phyloP scores from a whole-genome alignment of 805 yeast species.

The Monosporozyma solicola region DNA sequence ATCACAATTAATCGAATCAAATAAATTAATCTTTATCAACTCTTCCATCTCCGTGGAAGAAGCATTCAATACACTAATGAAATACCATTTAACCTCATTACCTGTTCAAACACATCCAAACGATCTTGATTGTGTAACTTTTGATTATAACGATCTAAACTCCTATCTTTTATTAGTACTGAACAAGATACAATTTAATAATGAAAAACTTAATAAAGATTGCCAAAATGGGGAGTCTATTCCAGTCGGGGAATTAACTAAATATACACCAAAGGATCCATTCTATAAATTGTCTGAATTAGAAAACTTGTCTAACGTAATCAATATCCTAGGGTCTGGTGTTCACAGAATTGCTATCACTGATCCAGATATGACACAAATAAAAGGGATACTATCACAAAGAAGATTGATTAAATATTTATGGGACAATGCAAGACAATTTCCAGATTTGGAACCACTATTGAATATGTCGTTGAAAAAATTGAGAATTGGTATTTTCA shows the following conservation, averaged over 20 bases:
- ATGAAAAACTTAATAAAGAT: conserved; percentile 32
- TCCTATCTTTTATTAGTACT: conserved; percentile 77
- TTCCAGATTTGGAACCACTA: conserved; percentile 69
- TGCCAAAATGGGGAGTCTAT: conserved; percentile 87
- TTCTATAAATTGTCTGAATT: conserved; percentile 66
- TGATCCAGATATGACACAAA: conserved; percentile 40
- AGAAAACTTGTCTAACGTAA: conserved; percentile 63
- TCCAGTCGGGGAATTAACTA: conserved; percentile 81
- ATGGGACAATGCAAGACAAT: conserved; percentile 89
- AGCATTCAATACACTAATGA: conserved; percentile 72
- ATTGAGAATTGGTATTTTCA: conserved; percentile 63
- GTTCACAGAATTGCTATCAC: conserved; percentile 89
- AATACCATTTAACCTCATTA: conserved; percentile 70
- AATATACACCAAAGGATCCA: conserved; percentile 80
- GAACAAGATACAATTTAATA: conserved; percentile 48
- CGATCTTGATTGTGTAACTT: conserved; percentile 67
- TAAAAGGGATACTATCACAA: conserved; percentile 84
- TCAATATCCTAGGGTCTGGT: conserved; percentile 87
- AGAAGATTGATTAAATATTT: conserved; percentile 74
- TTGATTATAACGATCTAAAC: conserved; percentile 87
- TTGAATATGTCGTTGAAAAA: conserved; percentile 61
- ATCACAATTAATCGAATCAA: conserved; percentile 65
- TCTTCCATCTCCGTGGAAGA: conserved; percentile 68
- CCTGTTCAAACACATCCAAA: conserved; percentile 58
- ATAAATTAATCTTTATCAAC: conserved; percentile 63